Conservation (phyloP, 768 basidiomycete species). For the Leccinum barrowsii region DNA sequence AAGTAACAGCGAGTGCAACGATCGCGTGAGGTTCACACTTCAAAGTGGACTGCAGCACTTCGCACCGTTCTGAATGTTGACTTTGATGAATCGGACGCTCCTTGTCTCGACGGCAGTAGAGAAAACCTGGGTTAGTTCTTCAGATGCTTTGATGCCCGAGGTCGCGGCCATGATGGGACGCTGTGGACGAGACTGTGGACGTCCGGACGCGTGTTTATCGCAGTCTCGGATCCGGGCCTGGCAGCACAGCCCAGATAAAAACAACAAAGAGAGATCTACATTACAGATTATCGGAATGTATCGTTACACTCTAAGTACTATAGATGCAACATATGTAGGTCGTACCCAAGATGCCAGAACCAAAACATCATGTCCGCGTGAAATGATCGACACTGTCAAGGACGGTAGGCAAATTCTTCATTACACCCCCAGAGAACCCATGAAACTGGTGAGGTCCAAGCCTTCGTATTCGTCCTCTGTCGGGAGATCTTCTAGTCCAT, state of each 20-base stretch:
- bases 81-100: conserved; percentile 68
- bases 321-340: conserved; percentile 33
- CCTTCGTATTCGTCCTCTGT: conserved; percentile 90
- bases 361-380: conserved; percentile 13
- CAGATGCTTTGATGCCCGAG: conserved; percentile 66
- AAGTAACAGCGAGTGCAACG: not conserved
- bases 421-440: conserved; percentile 70
- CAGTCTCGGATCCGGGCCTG: not conserved
- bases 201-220: not conserved
- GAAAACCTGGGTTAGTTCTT: conserved; percentile 54
- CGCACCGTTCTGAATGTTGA: conserved; percentile 72
- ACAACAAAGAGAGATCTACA: conserved; percentile 22
- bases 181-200: not conserved
- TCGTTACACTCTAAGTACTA: conserved; percentile 30
- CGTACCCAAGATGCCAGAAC: conserved; percentile 12
- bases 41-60: conserved; percentile 13
- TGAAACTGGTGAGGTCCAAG: conserved; percentile 82
- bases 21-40: conserved; percentile 22
- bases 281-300: conserved; percentile 34
- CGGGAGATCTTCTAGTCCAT: conserved; percentile 89
- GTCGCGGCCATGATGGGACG: conserved; percentile 57
- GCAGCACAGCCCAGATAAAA: not conserved
- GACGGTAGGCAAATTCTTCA: conserved; percentile 21
- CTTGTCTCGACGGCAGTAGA: conserved; percentile 51
- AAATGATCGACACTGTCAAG: conserved; percentile 13